Percentiles rank a stretch among this genome's conserved stretches.
These are phyloP conservation scores for Marsdenia floribunda DNA, from an alignment of 257 asterid species.

Conservation along the genomic window DNA sequence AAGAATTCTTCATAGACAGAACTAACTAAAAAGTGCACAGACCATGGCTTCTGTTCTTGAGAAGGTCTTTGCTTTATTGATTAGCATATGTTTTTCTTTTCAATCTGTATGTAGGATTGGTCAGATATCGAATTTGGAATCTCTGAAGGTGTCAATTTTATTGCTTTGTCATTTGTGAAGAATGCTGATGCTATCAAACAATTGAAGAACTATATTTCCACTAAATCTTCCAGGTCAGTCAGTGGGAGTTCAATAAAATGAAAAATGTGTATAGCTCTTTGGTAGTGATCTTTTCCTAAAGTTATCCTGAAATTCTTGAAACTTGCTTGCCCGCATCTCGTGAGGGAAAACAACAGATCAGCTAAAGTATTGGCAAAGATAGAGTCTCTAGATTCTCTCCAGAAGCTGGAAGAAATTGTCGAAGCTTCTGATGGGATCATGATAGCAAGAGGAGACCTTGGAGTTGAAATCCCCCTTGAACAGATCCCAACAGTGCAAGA, in stretches of 20 bases:
- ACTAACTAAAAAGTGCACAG: too few species aligned
- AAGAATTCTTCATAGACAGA: not conserved
- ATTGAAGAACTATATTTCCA: constrained; percentile 52
- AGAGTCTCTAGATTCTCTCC: constrained; percentile 65
- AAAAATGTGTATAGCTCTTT: not conserved
- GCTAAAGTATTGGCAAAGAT: constrained; percentile 75
- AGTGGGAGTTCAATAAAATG: not conserved
- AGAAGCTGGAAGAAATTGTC: constrained; percentile 59
- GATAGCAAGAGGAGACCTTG: constrained; percentile 97
- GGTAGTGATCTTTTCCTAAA: not conserved
- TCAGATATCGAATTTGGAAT: constrained; percentile 69
- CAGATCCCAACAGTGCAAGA: constrained; percentile 78
- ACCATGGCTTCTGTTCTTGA: not conserved
- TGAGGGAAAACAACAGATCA: constrained; percentile 33
- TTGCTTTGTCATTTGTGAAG: constrained; percentile 81
- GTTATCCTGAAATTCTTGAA: not conserved
- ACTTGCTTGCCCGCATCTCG: too few species aligned
- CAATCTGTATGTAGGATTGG: constrained; percentile 52
- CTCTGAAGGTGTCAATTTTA: constrained; percentile 71
- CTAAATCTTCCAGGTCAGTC: constrained; percentile 49
- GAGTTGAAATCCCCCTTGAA: constrained; percentile 81
- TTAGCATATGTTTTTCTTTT: not conserved
- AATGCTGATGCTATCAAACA: constrained; percentile 57
- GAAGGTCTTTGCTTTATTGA: not conserved
- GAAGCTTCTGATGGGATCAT: constrained; percentile 76